Conservation (phyloP, 306 rosid species). For the Vachellia collinsii region DNA sequence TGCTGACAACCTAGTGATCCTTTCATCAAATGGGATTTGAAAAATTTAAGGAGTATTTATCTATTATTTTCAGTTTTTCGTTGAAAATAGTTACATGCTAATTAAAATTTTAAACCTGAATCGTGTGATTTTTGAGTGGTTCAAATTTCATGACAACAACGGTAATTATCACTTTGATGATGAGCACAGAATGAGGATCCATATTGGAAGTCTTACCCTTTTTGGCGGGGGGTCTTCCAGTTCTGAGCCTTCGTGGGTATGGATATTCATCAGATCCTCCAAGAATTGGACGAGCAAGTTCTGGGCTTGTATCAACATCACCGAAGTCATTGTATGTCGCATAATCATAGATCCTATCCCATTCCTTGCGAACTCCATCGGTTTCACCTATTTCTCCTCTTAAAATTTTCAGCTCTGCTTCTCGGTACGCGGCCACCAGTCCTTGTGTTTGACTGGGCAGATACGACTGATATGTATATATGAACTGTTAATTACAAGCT, state of each 20-base stretch:
- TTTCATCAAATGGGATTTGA: too few relatives aligned
- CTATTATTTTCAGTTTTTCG: too few relatives aligned
- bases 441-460: slow-evolving; percentile 67
- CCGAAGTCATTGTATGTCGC: neutral
- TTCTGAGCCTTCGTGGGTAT: slow-evolving; percentile 69
- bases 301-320: slow-evolving; percentile 21
- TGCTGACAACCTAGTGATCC: too few relatives aligned
- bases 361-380: slow-evolving; percentile 56
- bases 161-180: too few relatives aligned
- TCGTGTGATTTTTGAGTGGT: too few relatives aligned
- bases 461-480: slow-evolving; percentile 39
- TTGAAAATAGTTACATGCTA: too few relatives aligned
- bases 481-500: too few relatives aligned
- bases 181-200: too few relatives aligned
- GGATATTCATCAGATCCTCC: slow-evolving; percentile 59
- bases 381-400: slow-evolving; percentile 54
- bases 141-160: too few relatives aligned
- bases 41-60: too few relatives aligned
- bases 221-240: slow-evolving; percentile 45
- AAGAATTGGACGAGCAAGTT: slow-evolving; percentile 51
- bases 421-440: slow-evolving; percentile 46
- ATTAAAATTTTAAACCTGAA: too few relatives aligned
- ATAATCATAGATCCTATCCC: slow-evolving; percentile 56
- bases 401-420: slow-evolving; percentile 47
- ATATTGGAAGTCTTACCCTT: too few relatives aligned